Percentiles rank a stretch among this genome's conserved stretches.
phyloP scores from a whole-genome alignment of 164 flowering plant species.

The Pachysandra terminalis region DNA sequence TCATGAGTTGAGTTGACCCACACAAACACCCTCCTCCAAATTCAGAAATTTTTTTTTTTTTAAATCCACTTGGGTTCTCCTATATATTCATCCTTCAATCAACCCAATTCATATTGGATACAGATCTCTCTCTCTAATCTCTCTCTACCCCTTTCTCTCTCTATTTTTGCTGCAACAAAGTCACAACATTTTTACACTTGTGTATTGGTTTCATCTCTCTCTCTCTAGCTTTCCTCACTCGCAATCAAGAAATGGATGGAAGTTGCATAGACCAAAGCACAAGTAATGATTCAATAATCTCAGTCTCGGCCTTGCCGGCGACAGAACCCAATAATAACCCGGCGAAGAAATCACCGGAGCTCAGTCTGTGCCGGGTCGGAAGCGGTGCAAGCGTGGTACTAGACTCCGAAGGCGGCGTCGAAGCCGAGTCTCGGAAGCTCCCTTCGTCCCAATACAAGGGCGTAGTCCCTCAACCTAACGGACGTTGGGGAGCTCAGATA shows the following conservation, averaged over 20 bases:
- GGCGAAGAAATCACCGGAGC: conserved; percentile 24
- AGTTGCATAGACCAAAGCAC: conserved; percentile 52
- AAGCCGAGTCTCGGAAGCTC: conserved; percentile 77
- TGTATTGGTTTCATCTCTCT: neutral
- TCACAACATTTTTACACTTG: no score
- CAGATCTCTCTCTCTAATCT: neutral
- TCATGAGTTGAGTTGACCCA: conserved; percentile 51
- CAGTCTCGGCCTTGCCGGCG: conserved; percentile 4
- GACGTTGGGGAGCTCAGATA: conserved; percentile 97
- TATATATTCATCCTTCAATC: conserved; percentile 6
- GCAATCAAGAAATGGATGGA: conserved; percentile 33
- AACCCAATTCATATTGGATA: neutral
- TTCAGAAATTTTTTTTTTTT: neutral
- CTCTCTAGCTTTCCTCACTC: neutral
- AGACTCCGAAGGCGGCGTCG: conserved; percentile 56
- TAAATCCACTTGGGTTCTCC: neutral
- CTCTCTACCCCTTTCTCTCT: neutral
- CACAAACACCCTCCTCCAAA: conserved; percentile 10
- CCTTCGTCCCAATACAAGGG: conserved; percentile 90
- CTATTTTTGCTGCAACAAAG: no score
- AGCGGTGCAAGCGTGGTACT: conserved; percentile 64
- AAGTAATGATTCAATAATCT: conserved; percentile 21
- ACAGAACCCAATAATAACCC: conserved; percentile 12
- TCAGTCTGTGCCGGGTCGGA: conserved; percentile 56
- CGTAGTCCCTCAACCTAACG: conserved; percentile 95